Conservation (phyloP, 768 basidiomycete genomes). For the Psilocybe cyanescens region DNA sequence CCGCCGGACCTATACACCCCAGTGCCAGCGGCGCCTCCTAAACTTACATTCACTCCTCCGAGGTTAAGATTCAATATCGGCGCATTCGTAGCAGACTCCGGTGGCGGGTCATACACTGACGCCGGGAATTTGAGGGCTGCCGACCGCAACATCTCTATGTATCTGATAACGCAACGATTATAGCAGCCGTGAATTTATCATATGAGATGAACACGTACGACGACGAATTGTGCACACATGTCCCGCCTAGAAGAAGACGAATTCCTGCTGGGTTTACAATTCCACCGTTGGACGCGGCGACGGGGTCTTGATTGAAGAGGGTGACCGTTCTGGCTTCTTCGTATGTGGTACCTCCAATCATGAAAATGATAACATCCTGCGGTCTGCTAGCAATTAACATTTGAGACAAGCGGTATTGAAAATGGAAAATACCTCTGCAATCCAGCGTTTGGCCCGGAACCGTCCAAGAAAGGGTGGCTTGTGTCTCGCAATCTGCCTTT, state of each 20-base stretch:
- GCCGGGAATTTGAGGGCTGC: slow-evolving; percentile 65
- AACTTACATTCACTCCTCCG: slow-evolving; percentile 88
- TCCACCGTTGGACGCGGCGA: slow-evolving; percentile 48
- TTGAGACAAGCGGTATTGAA: background rate
- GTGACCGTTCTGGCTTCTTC: slow-evolving; percentile 90
- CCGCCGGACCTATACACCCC: slow-evolving; percentile 86
- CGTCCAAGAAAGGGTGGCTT: slow-evolving; percentile 87
- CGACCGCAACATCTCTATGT: slow-evolving; percentile 85
- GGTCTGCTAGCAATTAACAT: slow-evolving; percentile 52
- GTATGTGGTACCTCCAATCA: slow-evolving; percentile 96
- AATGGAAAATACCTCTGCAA: slow-evolving; percentile 63
- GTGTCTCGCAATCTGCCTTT: slow-evolving; percentile 86
- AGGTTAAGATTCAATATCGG: slow-evolving; percentile 91
- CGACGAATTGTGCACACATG: slow-evolving; percentile 92
- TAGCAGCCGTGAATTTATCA: slow-evolving; percentile 3
- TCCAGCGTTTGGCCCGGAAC: slow-evolving; percentile 63
- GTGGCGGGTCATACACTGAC: slow-evolving; percentile 75
- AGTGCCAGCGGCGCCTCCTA: slow-evolving; percentile 85
- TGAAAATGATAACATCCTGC: slow-evolving; percentile 95
- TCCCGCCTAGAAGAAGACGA: slow-evolving; percentile 88
- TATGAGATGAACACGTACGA: slow-evolving; percentile 53
- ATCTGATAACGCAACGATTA: slow-evolving; percentile 47
- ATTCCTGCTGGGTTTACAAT: slow-evolving; percentile 61
- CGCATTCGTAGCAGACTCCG: slow-evolving; percentile 70
- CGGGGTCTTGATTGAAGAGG: slow-evolving; percentile 82